Conservation (phyloP, 441 rosid species). For the Raphanus hybrid region DNA sequence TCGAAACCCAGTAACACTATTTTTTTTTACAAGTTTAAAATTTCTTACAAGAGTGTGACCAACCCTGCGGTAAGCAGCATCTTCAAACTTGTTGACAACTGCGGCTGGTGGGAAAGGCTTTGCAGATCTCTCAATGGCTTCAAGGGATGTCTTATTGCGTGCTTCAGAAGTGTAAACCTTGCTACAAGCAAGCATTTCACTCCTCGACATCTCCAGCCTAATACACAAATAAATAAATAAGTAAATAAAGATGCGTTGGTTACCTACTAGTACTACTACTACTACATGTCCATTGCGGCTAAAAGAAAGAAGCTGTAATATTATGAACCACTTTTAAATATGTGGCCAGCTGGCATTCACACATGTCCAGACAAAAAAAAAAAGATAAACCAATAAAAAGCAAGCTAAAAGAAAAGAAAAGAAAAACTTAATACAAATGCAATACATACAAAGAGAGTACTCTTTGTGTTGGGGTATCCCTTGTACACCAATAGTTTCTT, state of each 20-base stretch:
- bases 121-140: conserved; percentile 66
- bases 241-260: conserved; percentile 8
- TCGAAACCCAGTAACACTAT: not conserved
- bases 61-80: conserved; percentile 72
- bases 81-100: conserved; percentile 80
- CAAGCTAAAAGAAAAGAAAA: not conserved
- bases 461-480: conserved; percentile 53
- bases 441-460: conserved; percentile 34
- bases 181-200: conserved; percentile 67
- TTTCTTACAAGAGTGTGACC: conserved; percentile 65
- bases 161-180: conserved; percentile 86
- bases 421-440: not conserved
- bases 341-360: not conserved
- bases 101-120: conserved; percentile 67
- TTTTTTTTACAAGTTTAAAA: not conserved
- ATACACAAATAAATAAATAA: not conserved
- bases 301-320: conserved; percentile 1
- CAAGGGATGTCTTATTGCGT: conserved; percentile 65
- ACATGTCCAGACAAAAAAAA: conserved; percentile 2
- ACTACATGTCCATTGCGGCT: conserved; percentile 1
- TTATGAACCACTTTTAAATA: not conserved
- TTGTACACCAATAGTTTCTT: conserved; percentile 61
- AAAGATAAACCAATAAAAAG: not conserved
- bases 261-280: not conserved
- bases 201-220: conserved; percentile 56